A percentile compares a stretch with the other conserved stretches of the same genome.
Conservation (phyloP, 2,329 filamentous ascomycete species). For the Pezizomycotina sp. region DNA sequence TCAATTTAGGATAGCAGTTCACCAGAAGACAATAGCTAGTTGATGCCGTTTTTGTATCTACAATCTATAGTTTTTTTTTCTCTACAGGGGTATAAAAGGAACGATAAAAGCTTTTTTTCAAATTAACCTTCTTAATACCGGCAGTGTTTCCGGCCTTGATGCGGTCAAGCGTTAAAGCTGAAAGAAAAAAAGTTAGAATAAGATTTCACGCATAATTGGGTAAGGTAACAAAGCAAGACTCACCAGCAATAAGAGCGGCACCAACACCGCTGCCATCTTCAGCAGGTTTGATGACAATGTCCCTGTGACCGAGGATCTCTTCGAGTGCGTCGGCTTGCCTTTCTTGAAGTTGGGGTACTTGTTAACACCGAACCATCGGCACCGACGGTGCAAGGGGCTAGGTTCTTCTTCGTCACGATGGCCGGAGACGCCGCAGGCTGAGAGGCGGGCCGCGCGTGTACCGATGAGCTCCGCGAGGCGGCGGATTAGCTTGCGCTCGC, state of each 20-base stretch:
- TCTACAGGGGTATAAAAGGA: too few relatives aligned
- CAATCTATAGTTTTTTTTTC: too few relatives aligned
- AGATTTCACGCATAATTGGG: too few relatives aligned
- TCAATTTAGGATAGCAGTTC: too few relatives aligned
- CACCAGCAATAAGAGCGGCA: slow-evolving; percentile 77
- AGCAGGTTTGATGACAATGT: slow-evolving; percentile 52
- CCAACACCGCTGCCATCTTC: slow-evolving; percentile 97
- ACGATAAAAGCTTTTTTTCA: too few relatives aligned
- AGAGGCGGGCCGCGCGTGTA: slow-evolving; percentile 80
- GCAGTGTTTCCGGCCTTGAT: slow-evolving; percentile 46
- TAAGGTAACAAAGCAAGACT: too few relatives aligned
- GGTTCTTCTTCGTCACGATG: slow-evolving; percentile 91
- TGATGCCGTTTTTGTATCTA: too few relatives aligned
- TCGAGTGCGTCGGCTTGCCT: slow-evolving; percentile 76
- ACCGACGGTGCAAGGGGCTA: slow-evolving; percentile 76
- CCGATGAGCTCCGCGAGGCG: slow-evolving; percentile 86
- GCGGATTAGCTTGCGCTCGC: slow-evolving; percentile 78
- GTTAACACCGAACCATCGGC: slow-evolving; percentile 97
- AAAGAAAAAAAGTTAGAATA: too few relatives aligned
- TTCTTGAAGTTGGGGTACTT: slow-evolving; percentile 97
- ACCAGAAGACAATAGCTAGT: too few relatives aligned
- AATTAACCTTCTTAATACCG: slow-evolving; percentile 33
- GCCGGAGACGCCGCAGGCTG: slow-evolving; percentile 87
- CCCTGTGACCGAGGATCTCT: slow-evolving; percentile 82
- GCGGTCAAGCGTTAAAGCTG: slow-evolving; percentile 48